A percentile compares a stretch with the other conserved stretches of the same genome.
These are phyloP conservation scores for Melocanna baccifera DNA, from an alignment of 176 grass and related monocot species.

Conservation along the genomic window DNA sequence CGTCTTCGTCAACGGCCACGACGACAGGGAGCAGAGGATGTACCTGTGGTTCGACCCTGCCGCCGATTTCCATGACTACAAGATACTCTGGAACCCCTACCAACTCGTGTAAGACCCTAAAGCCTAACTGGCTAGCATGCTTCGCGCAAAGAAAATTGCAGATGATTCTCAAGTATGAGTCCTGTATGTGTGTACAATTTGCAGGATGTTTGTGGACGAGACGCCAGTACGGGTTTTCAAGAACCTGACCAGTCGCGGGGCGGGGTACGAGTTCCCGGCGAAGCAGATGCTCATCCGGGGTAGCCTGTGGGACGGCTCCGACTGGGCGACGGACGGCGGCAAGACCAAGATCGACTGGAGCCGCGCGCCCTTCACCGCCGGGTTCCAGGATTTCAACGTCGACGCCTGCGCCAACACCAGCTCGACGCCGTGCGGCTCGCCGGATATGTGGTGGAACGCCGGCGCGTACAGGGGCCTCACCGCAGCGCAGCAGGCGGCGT, in stretches of 20 bases:
- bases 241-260: constrained; percentile 41
- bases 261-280: constrained; percentile 44
- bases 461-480: constrained; percentile 35
- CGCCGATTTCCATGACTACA: constrained; percentile 72
- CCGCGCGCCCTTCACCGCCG: constrained; percentile 45
- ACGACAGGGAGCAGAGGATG: constrained; percentile 53
- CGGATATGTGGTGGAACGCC: constrained; percentile 58
- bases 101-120: constrained; percentile 55
- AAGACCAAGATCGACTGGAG: constrained; percentile 55
- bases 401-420: constrained; percentile 35
- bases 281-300: constrained; percentile 52
- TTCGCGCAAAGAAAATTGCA: not conserved
- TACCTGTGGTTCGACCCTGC: constrained; percentile 72
- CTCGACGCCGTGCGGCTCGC: constrained; percentile 33
- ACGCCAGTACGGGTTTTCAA: constrained; percentile 51
- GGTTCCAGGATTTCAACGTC: constrained; percentile 50
- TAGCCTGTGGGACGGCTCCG: constrained; percentile 72
- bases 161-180: not conserved
- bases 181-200: not conserved
- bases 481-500: constrained; percentile 43
- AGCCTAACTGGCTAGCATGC: not conserved
- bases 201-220: constrained; percentile 62
- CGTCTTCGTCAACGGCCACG: constrained; percentile 54
- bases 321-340: constrained; percentile 69
- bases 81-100: constrained; percentile 78